Evolutionary conservation across 2,329 filamentous ascomycete genomes (phyloP), one percentile per base, ranked within the genome.

Genomic region (Fusarium tanahbumbuense): DNA sequence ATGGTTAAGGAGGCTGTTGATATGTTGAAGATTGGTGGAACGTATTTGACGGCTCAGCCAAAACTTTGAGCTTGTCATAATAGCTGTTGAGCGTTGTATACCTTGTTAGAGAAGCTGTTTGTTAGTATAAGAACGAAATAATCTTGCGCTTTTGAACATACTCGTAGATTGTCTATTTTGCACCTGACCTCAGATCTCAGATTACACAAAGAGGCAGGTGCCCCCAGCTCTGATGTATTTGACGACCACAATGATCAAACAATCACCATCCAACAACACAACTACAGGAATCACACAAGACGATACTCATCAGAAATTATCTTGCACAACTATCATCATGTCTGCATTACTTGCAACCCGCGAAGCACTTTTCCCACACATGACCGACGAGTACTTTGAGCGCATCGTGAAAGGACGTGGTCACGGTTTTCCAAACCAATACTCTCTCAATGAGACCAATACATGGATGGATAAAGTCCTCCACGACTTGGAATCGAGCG

Each of bases 1-100:
- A 98, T 98, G 93, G 92, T 97, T 12, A 81, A 82, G 22, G 90
- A 94, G 78, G 93, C 93, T 2, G 89, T 90, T 11, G 85, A 87
- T 3, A 88, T 91, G 84, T 77, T 97, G 73, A 88, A 84, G 78
- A 77, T 85, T 28, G 91, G 90, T 6, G 82, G 85, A 41, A 80
- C 81, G 5, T 94, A 92, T 80, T 78, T 94, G 64, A 77, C 67
- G 22, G 76, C 75, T 23, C 8, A 30, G 8, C 62, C 47, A 81
- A 79, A 73, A 84, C 83, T 69, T 82, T 79, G 74, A 73, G 6
- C 10, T 13, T n/a, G 3, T 5, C 0, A 6, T 12, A n/a, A 37
- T 37, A 37, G 18, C 34, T 37, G 18, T 11, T 37, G 34, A n/a
- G 10, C 10, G 34, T n/a, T 37, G 10, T 37, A 37, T 37, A 2